These are phyloP conservation scores for Teunomyces tritomae DNA, from an alignment of 805 yeast species.

Conservation along the genomic window DNA sequence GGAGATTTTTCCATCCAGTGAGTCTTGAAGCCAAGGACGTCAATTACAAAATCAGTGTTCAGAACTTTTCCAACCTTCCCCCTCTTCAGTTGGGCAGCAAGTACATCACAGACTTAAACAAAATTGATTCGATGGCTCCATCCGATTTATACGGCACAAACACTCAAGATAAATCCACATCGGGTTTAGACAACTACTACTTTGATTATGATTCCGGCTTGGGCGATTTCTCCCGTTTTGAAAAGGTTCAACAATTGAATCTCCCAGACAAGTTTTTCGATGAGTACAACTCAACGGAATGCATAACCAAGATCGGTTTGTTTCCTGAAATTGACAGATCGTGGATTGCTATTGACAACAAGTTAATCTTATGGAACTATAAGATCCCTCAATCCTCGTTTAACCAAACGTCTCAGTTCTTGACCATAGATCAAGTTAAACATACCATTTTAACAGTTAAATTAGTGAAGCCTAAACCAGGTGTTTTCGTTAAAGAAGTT, in stretches of 20 bases:
- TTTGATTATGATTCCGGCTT: slow-evolving; percentile 45
- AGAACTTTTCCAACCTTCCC: slow-evolving; percentile 49
- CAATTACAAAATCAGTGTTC: slow-evolving; percentile 43
- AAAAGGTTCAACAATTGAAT: slow-evolving; percentile 60
- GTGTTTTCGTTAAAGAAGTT: slow-evolving; percentile 76
- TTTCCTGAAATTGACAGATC: slow-evolving; percentile 77
- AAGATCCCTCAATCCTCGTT: slow-evolving; percentile 50
- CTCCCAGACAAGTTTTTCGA: slow-evolving; percentile 81
- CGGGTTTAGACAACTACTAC: slow-evolving; percentile 62
- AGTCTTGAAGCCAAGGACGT: slow-evolving; percentile 37
- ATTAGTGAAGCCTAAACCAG: slow-evolving; percentile 76
- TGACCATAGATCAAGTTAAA: slow-evolving; percentile 77
- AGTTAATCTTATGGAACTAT: slow-evolving; percentile 82
- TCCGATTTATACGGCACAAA: slow-evolving; percentile 55
- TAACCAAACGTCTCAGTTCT: slow-evolving; percentile 52
- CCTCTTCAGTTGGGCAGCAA: slow-evolving; percentile 61
- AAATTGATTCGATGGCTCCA: slow-evolving; percentile 57
- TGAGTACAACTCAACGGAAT: slow-evolving; percentile 65
- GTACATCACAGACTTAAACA: slow-evolving; percentile 58
- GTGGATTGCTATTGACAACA: slow-evolving; percentile 83
- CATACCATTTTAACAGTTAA: slow-evolving; percentile 75
- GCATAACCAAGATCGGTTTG: slow-evolving; percentile 75
- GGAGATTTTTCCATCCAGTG: slow-evolving; percentile 34
- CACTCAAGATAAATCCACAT: slow-evolving; percentile 46
- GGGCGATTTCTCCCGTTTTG: slow-evolving; percentile 70